Conservation (phyloP, 2,329 filamentous ascomycete species). For the Cladophialophora immunda region DNA sequence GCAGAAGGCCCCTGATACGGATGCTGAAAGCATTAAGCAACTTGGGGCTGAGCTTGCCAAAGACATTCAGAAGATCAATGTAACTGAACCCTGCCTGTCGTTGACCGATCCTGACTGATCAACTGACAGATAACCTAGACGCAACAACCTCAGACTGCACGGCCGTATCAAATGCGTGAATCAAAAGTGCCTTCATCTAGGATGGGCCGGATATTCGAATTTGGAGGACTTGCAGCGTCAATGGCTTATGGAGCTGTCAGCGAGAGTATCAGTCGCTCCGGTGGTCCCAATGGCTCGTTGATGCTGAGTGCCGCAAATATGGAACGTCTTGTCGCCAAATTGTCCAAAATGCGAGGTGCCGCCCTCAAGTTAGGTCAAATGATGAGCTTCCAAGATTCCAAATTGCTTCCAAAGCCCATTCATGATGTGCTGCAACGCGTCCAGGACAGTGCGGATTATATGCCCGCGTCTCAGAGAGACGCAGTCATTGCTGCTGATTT, state of each 20-base stretch:
- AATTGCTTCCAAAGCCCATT: constrained; percentile 87
- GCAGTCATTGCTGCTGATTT: constrained; percentile 81
- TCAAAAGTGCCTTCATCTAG: constrained; percentile 90
- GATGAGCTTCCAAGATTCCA: constrained; percentile 97
- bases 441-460: constrained; percentile 96
- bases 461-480: constrained; percentile 93
- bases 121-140: constrained; percentile 56
- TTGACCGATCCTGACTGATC: constrained; percentile 49
- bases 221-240: constrained; percentile 88
- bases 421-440: constrained; percentile 92
- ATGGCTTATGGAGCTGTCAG: constrained; percentile 94
- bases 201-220: constrained; percentile 90
- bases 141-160: constrained; percentile 41
- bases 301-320: constrained; percentile 91
- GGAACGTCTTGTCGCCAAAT: constrained; percentile 88
- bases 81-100: constrained; percentile 32
- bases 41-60: constrained; percentile 59
- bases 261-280: constrained; percentile 81
- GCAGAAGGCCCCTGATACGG: constrained; percentile 37
- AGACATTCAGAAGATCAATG: constrained; percentile 47
- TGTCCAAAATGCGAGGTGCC: constrained; percentile 95
- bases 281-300: constrained; percentile 78
- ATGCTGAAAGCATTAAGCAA: constrained; percentile 53
- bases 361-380: constrained; percentile 98
- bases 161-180: constrained; percentile 77